These are phyloP conservation scores for Phaeosphaeriaceae sp. DNA, from an alignment of 2,329 filamentous ascomycete genomes.

Conservation along the genomic window DNA sequence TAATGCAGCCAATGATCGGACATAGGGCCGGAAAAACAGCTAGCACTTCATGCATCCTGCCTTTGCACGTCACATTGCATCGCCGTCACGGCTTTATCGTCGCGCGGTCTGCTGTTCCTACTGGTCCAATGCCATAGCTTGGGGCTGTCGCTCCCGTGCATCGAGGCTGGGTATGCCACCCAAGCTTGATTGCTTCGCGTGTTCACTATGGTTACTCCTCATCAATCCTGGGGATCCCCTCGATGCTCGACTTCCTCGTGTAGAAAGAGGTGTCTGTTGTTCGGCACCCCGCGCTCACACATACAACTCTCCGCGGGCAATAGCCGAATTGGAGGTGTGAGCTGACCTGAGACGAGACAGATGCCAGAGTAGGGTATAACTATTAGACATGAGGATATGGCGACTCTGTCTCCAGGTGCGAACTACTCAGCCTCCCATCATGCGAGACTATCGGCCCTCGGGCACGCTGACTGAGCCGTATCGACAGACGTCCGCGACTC, in stretches of 20 bases:
- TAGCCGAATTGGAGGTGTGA: not conserved
- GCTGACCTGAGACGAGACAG: not conserved
- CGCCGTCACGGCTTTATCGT: conserved; percentile 20
- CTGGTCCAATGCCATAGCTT: conserved; percentile 22
- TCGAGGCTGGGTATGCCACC: conserved; percentile 7
- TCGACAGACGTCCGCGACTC: conserved; percentile 47
- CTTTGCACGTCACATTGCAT: conserved; percentile 1
- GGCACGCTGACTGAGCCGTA: conserved; percentile 30
- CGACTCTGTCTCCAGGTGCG: conserved; percentile 37
- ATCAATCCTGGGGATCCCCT: not conserved
- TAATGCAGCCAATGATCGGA: not conserved
- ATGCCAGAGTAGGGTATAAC: not conserved
- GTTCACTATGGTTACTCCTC: conserved; percentile 4
- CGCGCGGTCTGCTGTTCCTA: conserved; percentile 13
- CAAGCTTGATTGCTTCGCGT: conserved; percentile 1
- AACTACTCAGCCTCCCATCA: conserved; percentile 9
- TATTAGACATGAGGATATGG: conserved; percentile 27
- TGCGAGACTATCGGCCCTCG: conserved; percentile 4
- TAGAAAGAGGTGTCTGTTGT: not conserved
- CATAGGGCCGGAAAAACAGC: conserved; percentile 2
- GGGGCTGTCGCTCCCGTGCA: conserved; percentile 15
- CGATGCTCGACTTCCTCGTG: not conserved
- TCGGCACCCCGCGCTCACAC: not conserved
- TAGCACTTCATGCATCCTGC: conserved; percentile 14
- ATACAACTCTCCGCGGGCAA: not conserved